phyloP scores from a whole-genome alignment of 2,329 filamentous ascomycete species.

The Xylariales sp. region DNA sequence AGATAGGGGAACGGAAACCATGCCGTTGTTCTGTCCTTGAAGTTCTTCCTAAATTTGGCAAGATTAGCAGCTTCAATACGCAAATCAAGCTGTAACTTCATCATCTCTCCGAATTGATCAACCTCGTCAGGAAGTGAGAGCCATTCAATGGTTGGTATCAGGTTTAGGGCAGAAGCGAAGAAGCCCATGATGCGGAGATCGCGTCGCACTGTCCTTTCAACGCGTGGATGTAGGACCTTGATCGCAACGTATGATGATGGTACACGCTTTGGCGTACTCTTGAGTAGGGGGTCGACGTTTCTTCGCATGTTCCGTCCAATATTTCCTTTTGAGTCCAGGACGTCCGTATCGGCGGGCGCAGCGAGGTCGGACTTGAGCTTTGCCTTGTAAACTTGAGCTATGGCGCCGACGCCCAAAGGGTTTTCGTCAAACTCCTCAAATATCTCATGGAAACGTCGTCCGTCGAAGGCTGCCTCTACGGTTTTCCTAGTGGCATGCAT shows the following conservation, averaged over 20 bases:
- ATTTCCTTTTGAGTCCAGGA: constrained; percentile 46
- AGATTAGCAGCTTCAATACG: constrained; percentile 93
- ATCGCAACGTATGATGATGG: constrained; percentile 91
- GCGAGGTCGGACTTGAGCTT: constrained; percentile 79
- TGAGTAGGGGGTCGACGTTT: constrained; percentile 81
- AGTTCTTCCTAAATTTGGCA: constrained; percentile 81
- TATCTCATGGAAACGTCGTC: constrained; percentile 77
- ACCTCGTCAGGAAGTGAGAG: constrained; percentile 94
- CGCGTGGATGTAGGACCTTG: constrained; percentile 89
- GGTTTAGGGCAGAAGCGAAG: constrained; percentile 79
- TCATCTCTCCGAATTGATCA: constrained; percentile 93
- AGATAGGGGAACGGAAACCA: constrained; percentile 95
- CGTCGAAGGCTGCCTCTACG: constrained; percentile 76
- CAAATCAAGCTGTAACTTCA: constrained; percentile 93
- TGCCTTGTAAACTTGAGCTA: constrained; percentile 96
- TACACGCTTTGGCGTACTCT: constrained; percentile 77
- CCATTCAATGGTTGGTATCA: constrained; percentile 94
- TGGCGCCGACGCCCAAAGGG: constrained; percentile 89
- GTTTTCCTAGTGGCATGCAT: constrained; percentile 73
- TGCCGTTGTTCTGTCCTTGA: constrained; percentile 83
- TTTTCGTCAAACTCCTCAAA: constrained; percentile 92
- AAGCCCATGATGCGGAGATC: constrained; percentile 92
- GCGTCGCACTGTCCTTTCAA: constrained; percentile 84
- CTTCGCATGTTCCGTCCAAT: constrained; percentile 67
- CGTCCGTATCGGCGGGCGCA: constrained; percentile 54